A percentile compares a stretch with the other conserved stretches of the same genome.
These are phyloP conservation scores for Ascomycota sp. DNA, from an alignment of 2,329 filamentous ascomycete species.

Conservation along the genomic window DNA sequence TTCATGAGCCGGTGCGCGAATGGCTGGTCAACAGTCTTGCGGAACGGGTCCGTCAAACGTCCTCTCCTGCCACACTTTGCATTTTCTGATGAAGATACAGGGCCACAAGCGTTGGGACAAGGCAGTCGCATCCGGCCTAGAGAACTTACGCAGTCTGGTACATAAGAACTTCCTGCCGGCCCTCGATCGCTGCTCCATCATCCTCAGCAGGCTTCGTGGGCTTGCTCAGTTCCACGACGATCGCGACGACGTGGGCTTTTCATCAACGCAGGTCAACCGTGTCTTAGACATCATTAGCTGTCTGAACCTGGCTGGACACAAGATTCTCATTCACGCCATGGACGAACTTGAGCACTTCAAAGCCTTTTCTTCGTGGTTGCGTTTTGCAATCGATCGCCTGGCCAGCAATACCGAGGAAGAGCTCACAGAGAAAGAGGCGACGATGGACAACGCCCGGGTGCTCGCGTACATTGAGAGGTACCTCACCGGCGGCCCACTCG, in stretches of 20 bases:
- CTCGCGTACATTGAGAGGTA: constrained; percentile 56
- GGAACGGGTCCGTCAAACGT: constrained; percentile 37
- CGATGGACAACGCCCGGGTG: constrained; percentile 49
- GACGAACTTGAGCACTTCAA: constrained; percentile 59
- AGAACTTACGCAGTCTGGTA: constrained; percentile 51
- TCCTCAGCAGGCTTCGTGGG: constrained; percentile 63
- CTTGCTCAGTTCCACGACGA: constrained; percentile 59
- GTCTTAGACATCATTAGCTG: constrained; percentile 51
- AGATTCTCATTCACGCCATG: constrained; percentile 45
- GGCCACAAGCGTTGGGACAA: constrained; percentile 93
- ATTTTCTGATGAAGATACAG: constrained; percentile 18
- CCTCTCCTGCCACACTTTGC: neutral
- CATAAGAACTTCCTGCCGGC: constrained; percentile 80
- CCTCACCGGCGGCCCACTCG: constrained; percentile 42
- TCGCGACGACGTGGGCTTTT: constrained; percentile 43
- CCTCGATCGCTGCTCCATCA: constrained; percentile 58
- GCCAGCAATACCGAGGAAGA: constrained; percentile 45
- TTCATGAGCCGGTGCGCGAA: constrained; percentile 51
- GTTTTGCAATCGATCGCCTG: constrained; percentile 59
- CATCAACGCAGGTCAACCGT: constrained; percentile 36
- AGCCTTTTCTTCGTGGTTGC: constrained; percentile 65
- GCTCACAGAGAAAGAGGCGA: constrained; percentile 52
- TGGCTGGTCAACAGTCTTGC: constrained; percentile 72
- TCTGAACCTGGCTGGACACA: constrained; percentile 53
- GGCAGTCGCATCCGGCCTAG: constrained; percentile 54